Base-by-base conservation (phyloP, 1,284 basidiomycete genomes). In the Ustilago vetiveriae region DNA sequence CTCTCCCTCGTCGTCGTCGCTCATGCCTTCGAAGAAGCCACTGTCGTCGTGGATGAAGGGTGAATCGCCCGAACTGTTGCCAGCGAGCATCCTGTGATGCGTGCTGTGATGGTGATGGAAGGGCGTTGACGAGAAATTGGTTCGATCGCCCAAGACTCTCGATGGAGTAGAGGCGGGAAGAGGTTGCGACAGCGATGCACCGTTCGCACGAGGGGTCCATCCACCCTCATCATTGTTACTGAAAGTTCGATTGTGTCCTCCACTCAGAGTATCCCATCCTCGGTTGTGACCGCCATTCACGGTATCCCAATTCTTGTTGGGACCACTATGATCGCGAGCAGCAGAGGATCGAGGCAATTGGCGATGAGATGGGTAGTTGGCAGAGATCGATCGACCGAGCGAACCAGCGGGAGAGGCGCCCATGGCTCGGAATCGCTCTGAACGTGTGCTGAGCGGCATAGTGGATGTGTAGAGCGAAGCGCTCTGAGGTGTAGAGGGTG, bases 11-110 rank as follows among this genome's bases (percentile, higher is more conserved):
- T 71, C 64, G 29, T 59, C 59, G 4, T 71, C 68, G 44, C 63
- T 66, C 21, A 63, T 44, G 33, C 23, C 35, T 26, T 56, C 67
- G 35, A 77, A 77, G 62, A 73, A 77, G 1, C 75, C 75, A 13
- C 64, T 69, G 49, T 77, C 75, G 30, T 77, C 75, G 33, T 73
- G 70, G 17, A 40, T 27, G 33, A 70, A 64, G 1, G 38, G 46
- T 24, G 50, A 53, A 26, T 57, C 55, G 19, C 43, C 40, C 3
- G 46, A 55, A 17, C 38, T 42, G 45, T 43, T 32, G 3, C 46
- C 33, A 11, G 33, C 37, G 17, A 21, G 37, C 37, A 48, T 19
- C 16, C 29, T 30, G 19, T 33, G 33, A 24, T 35, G 44, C n/a
- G 33, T 26, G 23, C 33, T 24, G 24, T 37, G 32, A 23, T 45